phyloP scores from a whole-genome alignment of 371 early-diverging fungal species.

The Syncephalastrum sp. region DNA sequence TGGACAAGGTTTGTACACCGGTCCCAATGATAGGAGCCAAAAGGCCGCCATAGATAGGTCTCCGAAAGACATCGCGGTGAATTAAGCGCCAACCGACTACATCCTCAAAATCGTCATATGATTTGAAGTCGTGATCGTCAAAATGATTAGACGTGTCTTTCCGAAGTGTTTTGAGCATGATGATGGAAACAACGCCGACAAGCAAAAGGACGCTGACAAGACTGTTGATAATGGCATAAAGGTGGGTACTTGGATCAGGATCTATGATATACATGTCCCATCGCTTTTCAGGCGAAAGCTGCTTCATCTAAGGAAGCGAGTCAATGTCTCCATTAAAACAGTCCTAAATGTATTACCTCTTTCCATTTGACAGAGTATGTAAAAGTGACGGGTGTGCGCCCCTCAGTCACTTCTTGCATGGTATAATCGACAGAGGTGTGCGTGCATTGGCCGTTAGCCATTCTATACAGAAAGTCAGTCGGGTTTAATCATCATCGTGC shows the following conservation, averaged over 20 bases:
- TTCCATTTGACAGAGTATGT: slow-evolving; percentile 51
- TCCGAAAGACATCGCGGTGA: slow-evolving; percentile 45
- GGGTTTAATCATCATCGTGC: neutral
- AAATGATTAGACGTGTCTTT: slow-evolving; percentile 15
- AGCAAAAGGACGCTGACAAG: slow-evolving; percentile 20
- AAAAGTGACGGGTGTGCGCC: slow-evolving; percentile 26
- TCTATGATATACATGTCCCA: slow-evolving; percentile 40
- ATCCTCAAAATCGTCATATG: slow-evolving; percentile 42
- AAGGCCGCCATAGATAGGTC: slow-evolving; percentile 47
- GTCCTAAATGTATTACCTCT: slow-evolving; percentile 14
- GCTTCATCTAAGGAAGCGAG: slow-evolving; percentile 8
- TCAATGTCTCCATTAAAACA: neutral
- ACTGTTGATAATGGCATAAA: slow-evolving; percentile 31
- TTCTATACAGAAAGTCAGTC: slow-evolving; percentile 13
- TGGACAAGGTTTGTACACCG: slow-evolving; percentile 34
- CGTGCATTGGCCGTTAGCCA: slow-evolving; percentile 33
- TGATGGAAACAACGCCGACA: slow-evolving; percentile 20
- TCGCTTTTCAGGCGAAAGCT: slow-evolving; percentile 11
- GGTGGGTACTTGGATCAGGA: slow-evolving; percentile 29
- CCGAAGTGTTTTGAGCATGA: slow-evolving; percentile 31
- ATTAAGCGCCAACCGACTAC: slow-evolving; percentile 46
- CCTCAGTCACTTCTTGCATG: slow-evolving; percentile 34
- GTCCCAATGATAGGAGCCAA: slow-evolving; percentile 45
- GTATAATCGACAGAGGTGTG: slow-evolving; percentile 35
- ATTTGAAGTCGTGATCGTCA: slow-evolving; percentile 15